Base-by-base conservation (phyloP, 345 rosid species). In the Eucalyptus pumila region DNA sequence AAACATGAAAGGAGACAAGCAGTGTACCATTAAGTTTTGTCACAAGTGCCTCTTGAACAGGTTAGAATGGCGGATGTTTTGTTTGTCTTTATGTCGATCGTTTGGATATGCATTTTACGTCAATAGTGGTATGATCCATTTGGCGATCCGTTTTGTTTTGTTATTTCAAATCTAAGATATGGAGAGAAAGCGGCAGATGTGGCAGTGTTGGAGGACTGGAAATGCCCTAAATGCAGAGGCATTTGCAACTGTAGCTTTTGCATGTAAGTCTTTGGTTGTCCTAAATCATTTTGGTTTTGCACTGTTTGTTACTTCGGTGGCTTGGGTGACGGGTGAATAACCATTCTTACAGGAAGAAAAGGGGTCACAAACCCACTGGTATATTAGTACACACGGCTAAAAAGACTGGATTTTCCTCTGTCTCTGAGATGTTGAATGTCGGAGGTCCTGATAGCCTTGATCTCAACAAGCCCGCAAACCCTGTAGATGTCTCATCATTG, bases 171-270 rank as follows among this genome's bases (percentile, higher is more conserved):
- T 48, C 87, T 37, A 90, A 98, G 99, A 89, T 98, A 98, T 69
- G 97, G 97, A 37, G 98, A 97, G 92, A 90, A 90, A 5, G 96
- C 95, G 30, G 93, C 93, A 89, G 95, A 94, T 56, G 96, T 95
- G 85, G 89, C 92, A 3, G 45, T 80, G 60, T 87, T 91, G 85
- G 92, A 86, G 50, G 91, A 92, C 85, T 98, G 99, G 99, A 86
- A 87, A 51, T 98, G 99, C 80, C 98, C 96, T 50, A 98, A 91
- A 89, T 98, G 99, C 88, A 94, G 93, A 67, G 98, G 93, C 87
- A 93, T 92, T 19, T 98, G 99, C 93, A 98, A 95, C 81, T 98
- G 99, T 91, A 98, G 99, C 90, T 44, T 30, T 4, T 98, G 99
- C 94, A 94, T 89, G 99, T 97, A 87, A 94, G 94, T 85, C 89